A percentile compares a stretch with the other conserved stretches of the same genome.
Evolutionary conservation across 176 grass and related monocot species (phyloP).

Genomic region (Olyra latifolia): DNA sequence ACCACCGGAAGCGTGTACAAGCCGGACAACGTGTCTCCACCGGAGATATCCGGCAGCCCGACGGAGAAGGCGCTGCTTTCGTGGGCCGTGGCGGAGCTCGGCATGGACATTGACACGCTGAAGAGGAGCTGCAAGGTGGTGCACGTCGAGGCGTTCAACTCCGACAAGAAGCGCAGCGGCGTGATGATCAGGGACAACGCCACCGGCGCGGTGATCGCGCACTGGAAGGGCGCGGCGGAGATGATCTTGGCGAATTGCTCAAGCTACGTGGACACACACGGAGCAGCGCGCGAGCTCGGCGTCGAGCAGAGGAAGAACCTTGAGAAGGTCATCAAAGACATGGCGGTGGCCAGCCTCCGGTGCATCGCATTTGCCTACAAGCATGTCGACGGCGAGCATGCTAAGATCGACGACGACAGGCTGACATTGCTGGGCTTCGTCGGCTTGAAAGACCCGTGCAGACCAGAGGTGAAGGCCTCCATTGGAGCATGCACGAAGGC

Average conservation of each 20-base stretch:
- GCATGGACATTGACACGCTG: constrained; percentile 46
- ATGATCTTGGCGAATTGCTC: constrained; percentile 69
- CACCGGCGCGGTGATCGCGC: constrained; percentile 27
- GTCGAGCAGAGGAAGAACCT: constrained; percentile 34
- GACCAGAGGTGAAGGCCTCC: constrained; percentile 59
- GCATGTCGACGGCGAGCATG: neutral
- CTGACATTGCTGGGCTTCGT: constrained; percentile 72
- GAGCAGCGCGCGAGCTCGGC: constrained; percentile 21
- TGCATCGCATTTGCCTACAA: constrained; percentile 90
- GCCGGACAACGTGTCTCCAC: constrained; percentile 36
- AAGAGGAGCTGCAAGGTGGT: constrained; percentile 54
- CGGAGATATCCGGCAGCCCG: constrained; percentile 72
- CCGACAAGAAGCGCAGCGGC: constrained; percentile 89
- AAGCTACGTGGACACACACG: constrained; percentile 27
- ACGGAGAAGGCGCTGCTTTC: constrained; percentile 95
- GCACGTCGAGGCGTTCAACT: constrained; percentile 88
- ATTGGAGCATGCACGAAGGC: constrained; percentile 60
- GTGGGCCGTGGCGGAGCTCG: constrained; percentile 60
- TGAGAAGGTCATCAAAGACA: constrained; percentile 58
- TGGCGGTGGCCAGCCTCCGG: constrained; percentile 59
- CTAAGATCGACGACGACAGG: constrained; percentile 48
- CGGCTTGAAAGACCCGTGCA: constrained; percentile 82
- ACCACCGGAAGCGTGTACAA: constrained; percentile 74
- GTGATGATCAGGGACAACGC: constrained; percentile 47
- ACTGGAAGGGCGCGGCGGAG: constrained; percentile 95